Base-by-base conservation (phyloP, 2,329 filamentous ascomycete genomes). In the Xylariaceae sp. region DNA sequence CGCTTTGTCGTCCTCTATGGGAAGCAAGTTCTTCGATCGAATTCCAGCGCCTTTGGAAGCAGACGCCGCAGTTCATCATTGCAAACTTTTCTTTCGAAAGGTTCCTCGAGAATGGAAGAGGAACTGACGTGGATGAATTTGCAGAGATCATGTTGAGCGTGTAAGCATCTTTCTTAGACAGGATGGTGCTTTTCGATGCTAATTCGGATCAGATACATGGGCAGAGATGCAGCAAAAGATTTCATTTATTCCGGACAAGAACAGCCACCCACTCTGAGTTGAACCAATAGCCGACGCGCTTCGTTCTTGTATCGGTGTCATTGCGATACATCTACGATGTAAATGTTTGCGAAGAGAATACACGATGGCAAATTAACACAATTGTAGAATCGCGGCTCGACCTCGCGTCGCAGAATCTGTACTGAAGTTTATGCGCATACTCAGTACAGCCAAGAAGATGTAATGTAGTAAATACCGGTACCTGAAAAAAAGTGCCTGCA, bases 61-160 rank as follows among this genome's bases (percentile, higher is more conserved):
- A 63, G 33, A 62, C 45, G 12, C 44, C 57, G 6, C 59, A 62
- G 45, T 62, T 56, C 39, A 47, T 66, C 39, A 62, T 67, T 39
- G 36, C 46, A 7, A 68, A 66, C 43, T 66, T 58, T 38, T 49
- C 55, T 1, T 56, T 68, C 35, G 59, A 59, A 6, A 46, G 52
- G 3, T 65, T 67, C 47, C 49, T 67, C 31, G 49, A 63, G 39
- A 48, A 54, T 38, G 64, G 64, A 27, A 57, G 55, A 30, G 53
- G 45, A 11, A 58, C 64, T 0, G 63, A 66, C 47, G 54, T 68
- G 3, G 65, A 68, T 48, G 64, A 66, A 11, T 65, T 67, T 49
- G 60, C 57, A 2, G 57, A 62, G 47, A 58, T 66, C 10, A 30
- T 67, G 10, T 42, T 66, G 45, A 56, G 44, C 40, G 50, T 55